Evolutionary conservation across 192 early-diverging fungal species (phyloP).

Genomic region (Coemansia sp.): DNA sequence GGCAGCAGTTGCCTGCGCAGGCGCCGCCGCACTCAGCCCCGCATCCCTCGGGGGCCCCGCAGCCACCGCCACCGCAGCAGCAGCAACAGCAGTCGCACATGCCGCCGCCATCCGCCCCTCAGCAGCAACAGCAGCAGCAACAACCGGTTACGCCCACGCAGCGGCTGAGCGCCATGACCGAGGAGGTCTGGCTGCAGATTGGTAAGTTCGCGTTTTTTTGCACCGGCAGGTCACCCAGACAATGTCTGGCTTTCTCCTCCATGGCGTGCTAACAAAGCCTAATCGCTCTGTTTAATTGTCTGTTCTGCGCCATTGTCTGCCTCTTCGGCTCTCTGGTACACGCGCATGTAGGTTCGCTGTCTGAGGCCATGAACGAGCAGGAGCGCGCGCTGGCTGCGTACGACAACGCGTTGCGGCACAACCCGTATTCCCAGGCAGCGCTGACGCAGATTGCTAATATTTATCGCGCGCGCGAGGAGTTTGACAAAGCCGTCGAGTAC

Average conservation of each 20-base stretch:
- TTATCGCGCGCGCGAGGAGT: conserved; percentile 79
- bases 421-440: conserved; percentile 82
- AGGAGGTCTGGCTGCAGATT: conserved; percentile 47
- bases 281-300: no score
- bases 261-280: no score
- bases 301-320: no score
- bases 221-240: no score
- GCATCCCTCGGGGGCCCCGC: conserved; percentile 3
- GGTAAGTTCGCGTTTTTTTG: no score
- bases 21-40: conserved; percentile 13
- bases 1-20: conserved; percentile 20
- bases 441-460: conserved; percentile 78
- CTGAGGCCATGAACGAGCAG: conserved; percentile 68
- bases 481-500: conserved; percentile 81
- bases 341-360: conserved; percentile 65
- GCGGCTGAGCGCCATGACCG: conserved; percentile 40
- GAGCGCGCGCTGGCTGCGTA: conserved; percentile 85
- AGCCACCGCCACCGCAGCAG: conserved; percentile 6
- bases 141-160: conserved; percentile 22
- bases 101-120: conserved; percentile 7
- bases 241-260: no score
- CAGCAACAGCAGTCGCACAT: conserved; percentile 11
- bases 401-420: conserved; percentile 86
- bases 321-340: no score
- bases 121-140: conserved; percentile 9